Percentiles rank a stretch among this genome's conserved stretches.
Conservation (phyloP, 2,329 filamentous ascomycete genomes). For the Coleophoma cylindrospora region DNA sequence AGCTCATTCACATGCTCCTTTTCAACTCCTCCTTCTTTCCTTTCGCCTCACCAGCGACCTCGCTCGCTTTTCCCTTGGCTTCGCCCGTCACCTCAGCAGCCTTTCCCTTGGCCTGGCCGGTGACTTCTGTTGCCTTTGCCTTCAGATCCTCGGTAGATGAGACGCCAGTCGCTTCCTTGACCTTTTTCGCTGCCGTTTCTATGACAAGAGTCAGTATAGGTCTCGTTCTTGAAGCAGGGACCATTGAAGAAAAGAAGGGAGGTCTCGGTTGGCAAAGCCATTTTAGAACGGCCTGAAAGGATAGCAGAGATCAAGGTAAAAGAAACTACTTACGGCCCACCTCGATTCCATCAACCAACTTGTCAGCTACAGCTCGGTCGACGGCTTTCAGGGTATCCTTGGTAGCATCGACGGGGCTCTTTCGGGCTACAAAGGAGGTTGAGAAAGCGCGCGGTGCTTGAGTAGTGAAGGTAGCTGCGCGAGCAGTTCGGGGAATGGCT, state of each 20-base stretch:
- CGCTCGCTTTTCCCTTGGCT: constrained; percentile 34
- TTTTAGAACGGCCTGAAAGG: neutral
- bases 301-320: neutral
- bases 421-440: constrained; percentile 38
- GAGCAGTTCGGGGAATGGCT: constrained; percentile 33
- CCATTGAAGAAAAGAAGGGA: neutral
- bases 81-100: constrained; percentile 32
- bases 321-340: constrained; percentile 41
- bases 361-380: constrained; percentile 55
- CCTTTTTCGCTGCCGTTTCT: constrained; percentile 38
- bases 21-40: constrained; percentile 31
- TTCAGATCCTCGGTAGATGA: constrained; percentile 30
- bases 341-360: constrained; percentile 57
- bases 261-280: neutral
- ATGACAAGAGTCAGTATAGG: neutral
- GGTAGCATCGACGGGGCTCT: constrained; percentile 46
- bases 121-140: constrained; percentile 35
- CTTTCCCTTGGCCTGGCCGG: constrained; percentile 19
- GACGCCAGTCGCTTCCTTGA: constrained; percentile 37
- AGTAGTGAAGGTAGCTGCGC: constrained; percentile 28
- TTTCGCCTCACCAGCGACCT: constrained; percentile 29
- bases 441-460: constrained; percentile 43
- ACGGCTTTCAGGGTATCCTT: constrained; percentile 57
- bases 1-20: constrained; percentile 23
- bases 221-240: neutral